Percentiles rank a stretch among this genome's conserved stretches.
Evolutionary conservation across 768 basidiomycete species (phyloP).

Genomic region (Boletellus ananiceps): DNA sequence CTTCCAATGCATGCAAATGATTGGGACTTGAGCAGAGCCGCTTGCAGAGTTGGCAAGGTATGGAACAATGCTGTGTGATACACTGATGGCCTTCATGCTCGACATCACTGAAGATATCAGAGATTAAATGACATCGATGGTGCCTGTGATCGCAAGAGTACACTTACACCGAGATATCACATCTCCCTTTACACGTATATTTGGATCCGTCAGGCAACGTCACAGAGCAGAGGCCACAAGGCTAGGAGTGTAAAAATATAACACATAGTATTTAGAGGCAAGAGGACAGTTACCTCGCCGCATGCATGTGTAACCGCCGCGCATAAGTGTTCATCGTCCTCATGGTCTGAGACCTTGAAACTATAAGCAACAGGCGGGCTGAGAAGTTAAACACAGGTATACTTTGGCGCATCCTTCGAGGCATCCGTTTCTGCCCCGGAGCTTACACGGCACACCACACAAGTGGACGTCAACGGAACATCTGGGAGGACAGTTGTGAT

Average conservation of each 20-base stretch:
- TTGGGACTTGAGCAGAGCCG: constrained; percentile 42
- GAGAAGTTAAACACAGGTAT: background rate
- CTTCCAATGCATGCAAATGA: constrained; percentile 50
- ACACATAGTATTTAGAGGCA: background rate
- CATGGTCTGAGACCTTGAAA: constrained; percentile 42
- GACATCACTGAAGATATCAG: constrained; percentile 35
- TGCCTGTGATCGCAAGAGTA: background rate
- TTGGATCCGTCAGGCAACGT: constrained; percentile 20
- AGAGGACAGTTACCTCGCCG: constrained; percentile 39
- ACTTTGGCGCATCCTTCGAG: constrained; percentile 51
- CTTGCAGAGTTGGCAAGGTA: constrained; percentile 52
- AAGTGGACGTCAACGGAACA: constrained; percentile 50
- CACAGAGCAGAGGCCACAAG: constrained; percentile 37
- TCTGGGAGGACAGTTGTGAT: constrained; percentile 27
- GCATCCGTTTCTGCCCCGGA: constrained; percentile 47
- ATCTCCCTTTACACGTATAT: constrained; percentile 41
- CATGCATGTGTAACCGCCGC: constrained; percentile 50
- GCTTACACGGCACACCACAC: constrained; percentile 49
- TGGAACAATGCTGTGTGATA: constrained; percentile 47
- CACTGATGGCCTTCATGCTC: constrained; percentile 47
- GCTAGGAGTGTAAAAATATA: constrained; percentile 26
- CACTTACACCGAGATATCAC: constrained; percentile 39
- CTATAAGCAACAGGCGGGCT: background rate
- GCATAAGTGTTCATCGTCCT: constrained; percentile 49
- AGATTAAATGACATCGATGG: background rate